Percentiles rank a stretch among this genome's conserved stretches.
Evolutionary conservation across 208 protist species (phyloP).

Genomic region (Novymonas esmeraldas): DNA sequence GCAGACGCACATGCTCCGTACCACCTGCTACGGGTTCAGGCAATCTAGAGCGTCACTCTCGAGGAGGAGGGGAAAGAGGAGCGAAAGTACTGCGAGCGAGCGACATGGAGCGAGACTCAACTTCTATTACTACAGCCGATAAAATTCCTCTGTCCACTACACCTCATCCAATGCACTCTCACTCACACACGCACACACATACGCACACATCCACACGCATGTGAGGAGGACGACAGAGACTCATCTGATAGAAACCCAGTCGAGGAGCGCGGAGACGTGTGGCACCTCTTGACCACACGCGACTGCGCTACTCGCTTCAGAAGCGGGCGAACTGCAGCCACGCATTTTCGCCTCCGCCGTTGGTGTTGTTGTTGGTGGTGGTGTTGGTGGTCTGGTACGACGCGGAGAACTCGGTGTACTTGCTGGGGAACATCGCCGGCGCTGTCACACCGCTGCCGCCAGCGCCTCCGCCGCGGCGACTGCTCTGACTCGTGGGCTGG

Average conservation of each 20-base stretch:
- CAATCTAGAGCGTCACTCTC: too few species aligned
- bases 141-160: too few species aligned
- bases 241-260: too few species aligned
- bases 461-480: conserved; percentile 11
- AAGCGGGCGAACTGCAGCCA: conserved; percentile 33
- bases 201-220: not conserved
- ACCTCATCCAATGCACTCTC: not conserved
- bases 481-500: conserved; percentile 19
- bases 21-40: too few species aligned
- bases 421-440: conserved; percentile 6
- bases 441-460: not conserved
- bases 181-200: not conserved
- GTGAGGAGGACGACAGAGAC: conserved; percentile 2
- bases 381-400: conserved; percentile 23
- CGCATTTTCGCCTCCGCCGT: not conserved
- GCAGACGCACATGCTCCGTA: too few species aligned
- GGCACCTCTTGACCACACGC: too few species aligned
- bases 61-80: not conserved
- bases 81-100: not conserved
- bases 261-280: too few species aligned
- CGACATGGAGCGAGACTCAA: not conserved
- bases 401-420: conserved; percentile 32
- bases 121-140: too few species aligned
- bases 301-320: too few species aligned
- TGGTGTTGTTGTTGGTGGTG: conserved; percentile 1